phyloP scores from a whole-genome alignment of 1,284 basidiomycete genomes.

The Austropuccinia psidii region DNA sequence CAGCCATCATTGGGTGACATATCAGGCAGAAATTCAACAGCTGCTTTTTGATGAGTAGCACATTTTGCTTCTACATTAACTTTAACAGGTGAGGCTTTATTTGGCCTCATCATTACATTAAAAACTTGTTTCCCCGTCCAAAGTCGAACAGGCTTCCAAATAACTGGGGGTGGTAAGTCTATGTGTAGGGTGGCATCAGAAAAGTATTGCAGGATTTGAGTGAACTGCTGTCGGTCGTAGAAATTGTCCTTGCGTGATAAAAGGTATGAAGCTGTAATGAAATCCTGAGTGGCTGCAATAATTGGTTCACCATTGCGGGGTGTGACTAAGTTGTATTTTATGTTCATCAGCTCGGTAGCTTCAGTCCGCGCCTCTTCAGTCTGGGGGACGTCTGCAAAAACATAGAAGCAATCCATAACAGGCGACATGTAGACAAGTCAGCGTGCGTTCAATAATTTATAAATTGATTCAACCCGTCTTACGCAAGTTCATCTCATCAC shows the following conservation, averaged over 20 bases:
- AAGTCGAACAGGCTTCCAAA: constrained; percentile 82
- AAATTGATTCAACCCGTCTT: background rate
- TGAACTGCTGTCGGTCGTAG: constrained; percentile 88
- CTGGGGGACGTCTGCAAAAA: constrained; percentile 70
- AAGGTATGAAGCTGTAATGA: constrained; percentile 94
- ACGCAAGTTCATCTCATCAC: constrained; percentile 98
- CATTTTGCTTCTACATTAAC: constrained; percentile 98
- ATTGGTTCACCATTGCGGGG: constrained; percentile 97
- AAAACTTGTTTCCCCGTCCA: constrained; percentile 99
- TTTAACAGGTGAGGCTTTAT: constrained; percentile 68
- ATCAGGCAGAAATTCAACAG: constrained; percentile 58
- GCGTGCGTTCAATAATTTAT: constrained; percentile 40
- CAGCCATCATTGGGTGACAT: constrained; percentile 96
- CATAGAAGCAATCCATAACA: constrained; percentile 42
- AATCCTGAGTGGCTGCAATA: constrained; percentile 96
- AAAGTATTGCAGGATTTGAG: constrained; percentile 92
- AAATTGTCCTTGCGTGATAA: constrained; percentile 88
- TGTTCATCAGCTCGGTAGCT: constrained; percentile 93
- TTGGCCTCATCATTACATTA: constrained; percentile 91
- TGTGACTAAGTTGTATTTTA: constrained; percentile 95
- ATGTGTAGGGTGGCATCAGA: constrained; percentile 85
- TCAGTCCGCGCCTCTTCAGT: constrained; percentile 98
- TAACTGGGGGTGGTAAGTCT: constrained; percentile 88
- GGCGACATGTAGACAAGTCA: constrained; percentile 37
- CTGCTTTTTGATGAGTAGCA: constrained; percentile 80